Percentiles rank a stretch among this genome's conserved stretches.
Conservation (phyloP, 1,139 yeast species). For the Dujonia santamariae region DNA sequence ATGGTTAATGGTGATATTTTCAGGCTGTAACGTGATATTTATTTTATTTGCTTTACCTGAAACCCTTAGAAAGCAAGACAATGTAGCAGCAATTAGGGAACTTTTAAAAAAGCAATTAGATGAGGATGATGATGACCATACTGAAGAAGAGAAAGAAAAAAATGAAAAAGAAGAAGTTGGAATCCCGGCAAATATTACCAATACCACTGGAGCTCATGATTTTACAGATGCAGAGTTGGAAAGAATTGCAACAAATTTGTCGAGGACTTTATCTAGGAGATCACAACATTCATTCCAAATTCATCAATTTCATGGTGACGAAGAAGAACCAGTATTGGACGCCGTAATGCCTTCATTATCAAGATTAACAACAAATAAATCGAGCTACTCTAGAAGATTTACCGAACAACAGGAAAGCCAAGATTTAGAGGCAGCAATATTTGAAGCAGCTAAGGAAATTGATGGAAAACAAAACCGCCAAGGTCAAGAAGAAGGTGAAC, state of each 20-base stretch:
- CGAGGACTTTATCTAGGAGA: slow-evolving; percentile 9
- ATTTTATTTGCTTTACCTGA: slow-evolving; percentile 68
- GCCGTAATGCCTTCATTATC: slow-evolving; percentile 37
- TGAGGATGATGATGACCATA: slow-evolving; percentile 17
- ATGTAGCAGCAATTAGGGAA: slow-evolving; percentile 45
- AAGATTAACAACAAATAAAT: slow-evolving; percentile 32
- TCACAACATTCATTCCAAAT: slow-evolving; percentile 3
- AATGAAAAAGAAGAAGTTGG: background rate
- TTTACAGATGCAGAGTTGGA: slow-evolving; percentile 15
- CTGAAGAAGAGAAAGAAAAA: slow-evolving; percentile 11
- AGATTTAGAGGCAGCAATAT: slow-evolving; percentile 5
- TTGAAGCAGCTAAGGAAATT: slow-evolving; percentile 2
- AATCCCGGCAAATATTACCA: slow-evolving; percentile 1
- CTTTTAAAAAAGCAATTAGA: slow-evolving; percentile 21
- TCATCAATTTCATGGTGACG: slow-evolving; percentile 14
- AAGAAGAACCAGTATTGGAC: slow-evolving; percentile 32
- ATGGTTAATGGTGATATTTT: slow-evolving; percentile 74
- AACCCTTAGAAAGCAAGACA: slow-evolving; percentile 60
- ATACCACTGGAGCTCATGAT: slow-evolving; percentile 4
- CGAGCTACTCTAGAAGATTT: slow-evolving; percentile 29
- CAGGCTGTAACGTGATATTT: slow-evolving; percentile 51
- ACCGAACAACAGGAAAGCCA: slow-evolving; percentile 12
- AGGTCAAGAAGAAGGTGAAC: background rate
- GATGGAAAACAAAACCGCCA: background rate
- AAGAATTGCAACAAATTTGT: slow-evolving; percentile 19